phyloP scores from a whole-genome alignment of 1,284 basidiomycete species.

The Puccinia polysora region DNA sequence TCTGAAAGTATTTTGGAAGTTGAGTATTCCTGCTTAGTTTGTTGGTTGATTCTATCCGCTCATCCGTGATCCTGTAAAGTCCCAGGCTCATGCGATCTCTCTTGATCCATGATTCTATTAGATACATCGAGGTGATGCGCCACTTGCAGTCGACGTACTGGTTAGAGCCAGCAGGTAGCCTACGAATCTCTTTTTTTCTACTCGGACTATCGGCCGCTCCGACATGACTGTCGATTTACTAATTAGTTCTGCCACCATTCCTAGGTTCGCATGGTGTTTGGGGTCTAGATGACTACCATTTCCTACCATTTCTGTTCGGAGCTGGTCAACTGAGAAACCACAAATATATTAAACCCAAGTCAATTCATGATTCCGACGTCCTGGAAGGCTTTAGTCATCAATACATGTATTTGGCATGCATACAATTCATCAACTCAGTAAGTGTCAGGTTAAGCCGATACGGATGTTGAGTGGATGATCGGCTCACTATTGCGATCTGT shows the following conservation, averaged over 20 bases:
- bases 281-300: constrained; percentile 97
- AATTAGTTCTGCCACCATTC: not conserved
- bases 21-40: no score
- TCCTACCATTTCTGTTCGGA: constrained; percentile 88
- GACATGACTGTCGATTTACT: not conserved
- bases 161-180: constrained; percentile 83
- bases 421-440: constrained; percentile 91
- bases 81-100: no score
- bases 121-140: constrained; percentile 85
- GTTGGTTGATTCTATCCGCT: no score
- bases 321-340: constrained; percentile 80
- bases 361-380: constrained; percentile 84
- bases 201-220: not conserved
- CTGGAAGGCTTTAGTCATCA: constrained; percentile 86
- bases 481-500: no score
- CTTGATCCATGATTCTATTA: constrained; percentile 50
- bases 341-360: constrained; percentile 82
- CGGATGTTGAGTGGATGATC: no score
- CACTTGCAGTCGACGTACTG: constrained; percentile 88
- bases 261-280: constrained; percentile 83
- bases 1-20: constrained; percentile 84
- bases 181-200: not conserved
- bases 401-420: constrained; percentile 97
- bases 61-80: no score
- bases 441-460: no score